Evolutionary conservation across 257 asterid genomes (phyloP).

Genomic region (Eucommia ulmoides): DNA sequence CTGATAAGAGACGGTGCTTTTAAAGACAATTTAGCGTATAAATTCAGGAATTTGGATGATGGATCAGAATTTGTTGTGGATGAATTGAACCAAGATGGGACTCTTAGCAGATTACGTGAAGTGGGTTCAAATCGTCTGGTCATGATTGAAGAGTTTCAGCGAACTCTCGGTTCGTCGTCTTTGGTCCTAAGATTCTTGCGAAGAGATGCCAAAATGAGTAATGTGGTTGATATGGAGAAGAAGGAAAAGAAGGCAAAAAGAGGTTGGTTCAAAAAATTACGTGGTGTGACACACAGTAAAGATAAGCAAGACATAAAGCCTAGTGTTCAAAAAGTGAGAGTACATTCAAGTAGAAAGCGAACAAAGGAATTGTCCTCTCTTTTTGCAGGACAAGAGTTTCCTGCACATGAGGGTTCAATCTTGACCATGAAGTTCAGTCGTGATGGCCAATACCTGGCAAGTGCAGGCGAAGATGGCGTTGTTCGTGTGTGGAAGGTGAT

Average conservation of each 20-base stretch:
- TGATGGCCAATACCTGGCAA: conserved; percentile 76
- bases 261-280: conserved; percentile 51
- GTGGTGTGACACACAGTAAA: conserved; percentile 18
- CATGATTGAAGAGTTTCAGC: conserved; percentile 56
- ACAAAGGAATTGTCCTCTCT: conserved; percentile 65
- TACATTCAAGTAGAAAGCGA: conserved; percentile 29
- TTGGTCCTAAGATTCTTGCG: conserved; percentile 39
- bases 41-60: conserved; percentile 34
- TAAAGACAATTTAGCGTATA: conserved; percentile 23
- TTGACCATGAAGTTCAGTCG: conserved; percentile 82
- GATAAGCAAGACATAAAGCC: conserved; percentile 29
- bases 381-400: conserved; percentile 62
- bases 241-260: conserved; percentile 29
- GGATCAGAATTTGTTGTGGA: conserved; percentile 41
- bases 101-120: conserved; percentile 30
- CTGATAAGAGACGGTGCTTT: conserved; percentile 17
- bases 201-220: conserved; percentile 25
- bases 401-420: conserved; percentile 80
- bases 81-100: conserved; percentile 31
- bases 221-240: conserved; percentile 24
- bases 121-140: conserved; percentile 45
- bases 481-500: conserved; percentile 86
- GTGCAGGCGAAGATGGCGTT: conserved; percentile 79
- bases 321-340: conserved; percentile 28
- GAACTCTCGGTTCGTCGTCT: conserved; percentile 42